Evolutionary conservation across 2,329 filamentous ascomycete species (phyloP).

Genomic region (Hortaea werneckii): DNA sequence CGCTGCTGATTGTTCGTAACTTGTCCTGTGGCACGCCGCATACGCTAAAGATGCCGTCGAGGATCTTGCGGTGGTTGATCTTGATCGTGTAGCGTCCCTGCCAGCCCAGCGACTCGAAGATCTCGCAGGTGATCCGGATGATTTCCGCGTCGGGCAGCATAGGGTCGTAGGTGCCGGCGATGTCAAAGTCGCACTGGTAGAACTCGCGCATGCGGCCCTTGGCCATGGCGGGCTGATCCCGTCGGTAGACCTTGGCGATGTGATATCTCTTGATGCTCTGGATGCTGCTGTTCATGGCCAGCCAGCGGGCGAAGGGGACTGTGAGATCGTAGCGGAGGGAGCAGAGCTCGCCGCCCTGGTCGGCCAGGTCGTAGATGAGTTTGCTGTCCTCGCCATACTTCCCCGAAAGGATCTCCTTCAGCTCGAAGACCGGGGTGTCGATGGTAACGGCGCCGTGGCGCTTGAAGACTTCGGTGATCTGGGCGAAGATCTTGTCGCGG

Average conservation of each 20-base stretch:
- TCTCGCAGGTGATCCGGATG: slow-evolving; percentile 70
- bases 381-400: slow-evolving; percentile 92
- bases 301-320: slow-evolving; percentile 82
- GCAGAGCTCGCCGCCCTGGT: slow-evolving; percentile 78
- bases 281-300: slow-evolving; percentile 79
- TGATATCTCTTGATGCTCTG: slow-evolving; percentile 88
- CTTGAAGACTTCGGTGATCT: slow-evolving; percentile 71
- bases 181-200: slow-evolving; percentile 96
- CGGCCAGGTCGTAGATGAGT: slow-evolving; percentile 80
- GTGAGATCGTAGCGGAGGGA: slow-evolving; percentile 81
- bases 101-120: slow-evolving; percentile 73
- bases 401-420: slow-evolving; percentile 74
- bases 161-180: slow-evolving; percentile 75
- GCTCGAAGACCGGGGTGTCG: slow-evolving; percentile 75
- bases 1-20: slow-evolving; percentile 79
- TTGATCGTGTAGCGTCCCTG: slow-evolving; percentile 73
- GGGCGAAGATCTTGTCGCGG: slow-evolving; percentile 67
- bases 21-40: slow-evolving; percentile 81
- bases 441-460: slow-evolving; percentile 70
- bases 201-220: slow-evolving; percentile 93
- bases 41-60: slow-evolving; percentile 85
- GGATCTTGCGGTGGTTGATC: slow-evolving; percentile 87
- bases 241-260: slow-evolving; percentile 82
- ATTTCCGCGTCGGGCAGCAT: slow-evolving; percentile 93
- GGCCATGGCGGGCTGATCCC: slow-evolving; percentile 75